Conservation (phyloP, 768 basidiomycete species). For the Leccinum pellstonianum region DNA sequence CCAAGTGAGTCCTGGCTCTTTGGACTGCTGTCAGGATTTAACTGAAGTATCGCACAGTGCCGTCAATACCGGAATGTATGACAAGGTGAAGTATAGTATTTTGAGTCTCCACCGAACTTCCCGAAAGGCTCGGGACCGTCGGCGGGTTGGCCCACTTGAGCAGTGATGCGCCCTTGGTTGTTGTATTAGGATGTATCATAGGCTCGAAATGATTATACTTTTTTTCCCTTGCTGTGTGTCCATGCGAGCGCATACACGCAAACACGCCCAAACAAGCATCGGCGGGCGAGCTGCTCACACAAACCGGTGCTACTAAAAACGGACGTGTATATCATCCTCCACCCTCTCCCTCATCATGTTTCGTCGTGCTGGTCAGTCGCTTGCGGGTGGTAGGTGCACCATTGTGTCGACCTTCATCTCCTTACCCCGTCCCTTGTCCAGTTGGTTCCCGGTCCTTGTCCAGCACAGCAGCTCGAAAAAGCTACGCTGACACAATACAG, state of each 20-base stretch:
- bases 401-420: background rate
- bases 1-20: slow-evolving; percentile 50
- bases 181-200: slow-evolving; percentile 15
- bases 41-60: slow-evolving; percentile 43
- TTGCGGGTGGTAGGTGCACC: slow-evolving; percentile 48
- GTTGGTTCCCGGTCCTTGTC: slow-evolving; percentile 81
- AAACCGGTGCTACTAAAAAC: slow-evolving; percentile 8
- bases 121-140: slow-evolving; percentile 68
- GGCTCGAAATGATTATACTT: slow-evolving; percentile 17
- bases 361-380: slow-evolving; percentile 57
- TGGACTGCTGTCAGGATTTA: slow-evolving; percentile 1
- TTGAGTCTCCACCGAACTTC: slow-evolving; percentile 69
- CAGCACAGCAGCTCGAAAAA: slow-evolving; percentile 65
- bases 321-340: slow-evolving; percentile 5
- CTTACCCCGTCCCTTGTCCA: slow-evolving; percentile 22
- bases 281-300: slow-evolving; percentile 20
- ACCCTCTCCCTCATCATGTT: slow-evolving; percentile 41
- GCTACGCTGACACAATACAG: slow-evolving; percentile 85
- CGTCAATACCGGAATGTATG: slow-evolving; percentile 60
- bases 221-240: slow-evolving; percentile 1
- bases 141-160: slow-evolving; percentile 35
- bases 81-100: slow-evolving; percentile 82
- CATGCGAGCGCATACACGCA: slow-evolving; percentile 5
- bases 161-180: slow-evolving; percentile 19
- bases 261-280: slow-evolving; percentile 29